A percentile compares a stretch with the other conserved stretches of the same genome.
phyloP scores from a whole-genome alignment of 768 basidiomycete genomes.

The Sistotremastrum suecicum region DNA sequence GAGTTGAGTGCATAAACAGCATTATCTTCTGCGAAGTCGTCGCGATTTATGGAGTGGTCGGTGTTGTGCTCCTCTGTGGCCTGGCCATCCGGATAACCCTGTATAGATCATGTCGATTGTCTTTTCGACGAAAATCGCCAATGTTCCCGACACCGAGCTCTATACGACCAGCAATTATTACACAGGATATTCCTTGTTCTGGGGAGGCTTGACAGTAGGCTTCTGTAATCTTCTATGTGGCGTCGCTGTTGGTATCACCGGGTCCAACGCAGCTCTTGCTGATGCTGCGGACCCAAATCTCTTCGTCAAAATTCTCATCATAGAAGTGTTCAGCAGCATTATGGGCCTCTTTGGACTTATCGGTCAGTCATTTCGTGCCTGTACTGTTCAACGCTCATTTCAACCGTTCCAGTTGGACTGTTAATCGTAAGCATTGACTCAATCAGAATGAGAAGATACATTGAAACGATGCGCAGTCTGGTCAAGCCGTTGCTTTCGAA shows the following conservation, averaged over 20 bases:
- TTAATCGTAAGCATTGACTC: conserved; percentile 59
- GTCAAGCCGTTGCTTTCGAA: conserved; percentile 13
- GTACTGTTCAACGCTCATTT: neutral
- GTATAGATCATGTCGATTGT: conserved; percentile 88
- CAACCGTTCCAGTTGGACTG: conserved; percentile 46
- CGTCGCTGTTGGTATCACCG: conserved; percentile 85
- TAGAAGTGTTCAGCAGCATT: conserved; percentile 89
- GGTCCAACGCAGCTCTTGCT: conserved; percentile 86
- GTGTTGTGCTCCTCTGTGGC: conserved; percentile 16
- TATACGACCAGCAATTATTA: conserved; percentile 87
- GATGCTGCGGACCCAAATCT: conserved; percentile 91
- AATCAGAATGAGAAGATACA: conserved; percentile 30
- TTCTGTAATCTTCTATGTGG: conserved; percentile 92
- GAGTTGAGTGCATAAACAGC: conserved; percentile 24
- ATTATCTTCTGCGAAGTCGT: conserved; percentile 99
- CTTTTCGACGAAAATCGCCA: conserved; percentile 68
- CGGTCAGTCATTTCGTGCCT: conserved; percentile 34
- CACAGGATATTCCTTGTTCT: conserved; percentile 91
- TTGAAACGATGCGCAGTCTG: conserved; percentile 19
- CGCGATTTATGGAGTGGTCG: conserved; percentile 91
- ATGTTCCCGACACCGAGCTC: conserved; percentile 46
- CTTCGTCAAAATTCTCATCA: conserved; percentile 93
- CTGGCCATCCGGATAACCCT: neutral
- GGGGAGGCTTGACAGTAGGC: conserved; percentile 92
- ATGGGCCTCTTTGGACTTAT: conserved; percentile 89